phyloP scores from a whole-genome alignment of 1,284 basidiomycete genomes.

The Trichosporon inkin region DNA sequence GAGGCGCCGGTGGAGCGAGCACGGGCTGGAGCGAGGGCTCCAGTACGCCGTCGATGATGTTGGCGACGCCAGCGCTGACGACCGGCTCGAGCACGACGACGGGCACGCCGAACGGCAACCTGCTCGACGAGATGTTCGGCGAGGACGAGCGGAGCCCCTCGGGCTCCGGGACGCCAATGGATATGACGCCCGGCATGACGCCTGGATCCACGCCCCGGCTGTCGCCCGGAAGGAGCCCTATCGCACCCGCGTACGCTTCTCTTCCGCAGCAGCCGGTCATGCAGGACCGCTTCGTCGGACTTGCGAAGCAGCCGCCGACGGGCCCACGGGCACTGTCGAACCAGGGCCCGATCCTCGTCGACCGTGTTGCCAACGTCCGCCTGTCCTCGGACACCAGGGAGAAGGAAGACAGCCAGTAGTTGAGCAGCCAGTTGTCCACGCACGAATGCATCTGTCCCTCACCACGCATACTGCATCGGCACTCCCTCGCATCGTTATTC shows the following conservation, averaged over 20 bases:
- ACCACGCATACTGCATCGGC: not conserved
- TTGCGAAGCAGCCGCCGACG: not conserved
- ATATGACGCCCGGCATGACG: not conserved
- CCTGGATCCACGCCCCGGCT: not conserved
- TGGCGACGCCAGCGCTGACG: constrained; percentile 12
- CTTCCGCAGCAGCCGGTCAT: constrained; percentile 8
- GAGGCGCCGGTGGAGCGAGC: not conserved
- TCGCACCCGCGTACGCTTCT: not conserved
- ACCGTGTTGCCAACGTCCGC: constrained; percentile 13
- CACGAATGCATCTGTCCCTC: not conserved
- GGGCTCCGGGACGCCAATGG: constrained; percentile 12
- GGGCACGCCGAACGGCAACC: not conserved
- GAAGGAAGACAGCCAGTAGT: not conserved
- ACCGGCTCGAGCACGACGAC: constrained; percentile 1
- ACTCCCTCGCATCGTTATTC: not conserved
- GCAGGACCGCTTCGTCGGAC: constrained; percentile 14
- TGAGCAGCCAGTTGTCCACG: not conserved
- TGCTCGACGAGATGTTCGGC: constrained; percentile 26
- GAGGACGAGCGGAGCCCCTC: constrained; percentile 12
- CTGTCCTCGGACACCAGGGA: not conserved
- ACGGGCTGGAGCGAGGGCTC: not conserved
- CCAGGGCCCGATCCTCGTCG: constrained; percentile 18
- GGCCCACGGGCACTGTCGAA: not conserved
- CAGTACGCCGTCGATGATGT: not conserved
- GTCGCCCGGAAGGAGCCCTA: constrained; percentile 5